Evolutionary conservation across 129 eudicot genomes (phyloP), one percentile per base, ranked within the genome.

Genomic region (Calendula officinalis): DNA sequence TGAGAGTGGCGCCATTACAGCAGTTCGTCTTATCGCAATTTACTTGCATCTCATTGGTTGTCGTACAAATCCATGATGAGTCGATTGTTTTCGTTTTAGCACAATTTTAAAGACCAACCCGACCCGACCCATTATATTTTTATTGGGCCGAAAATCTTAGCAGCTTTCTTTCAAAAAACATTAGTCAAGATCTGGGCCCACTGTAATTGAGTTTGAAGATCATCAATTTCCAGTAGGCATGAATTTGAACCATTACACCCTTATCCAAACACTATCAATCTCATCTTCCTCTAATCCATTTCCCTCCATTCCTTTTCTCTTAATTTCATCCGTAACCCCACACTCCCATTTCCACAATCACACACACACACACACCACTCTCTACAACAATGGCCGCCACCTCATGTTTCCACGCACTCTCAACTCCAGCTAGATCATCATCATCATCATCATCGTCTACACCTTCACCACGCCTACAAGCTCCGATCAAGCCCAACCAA

Each of bases 381-480:
- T 22, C 30, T 22, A 9, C 51, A 40, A 51, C 42, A 70, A 89
- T 89, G 97, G 99, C 97, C 2, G 88, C 97, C 10, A 88, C 99
- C 14, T 77, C 95, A 65, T 88, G 95, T 66, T 94, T 89, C 90
- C 67, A 65, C 67, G 87, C 94, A 34, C 72, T 81, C 68, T 80
- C 86, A 27, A 76, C 79, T 54, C 78, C 82, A 8, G 41, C 79
- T 13, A 65, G 76, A 74, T 73, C 78, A 56, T 62, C 70, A 66
- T 72, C 70, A 63, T 47, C 27, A 40, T 60, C 66, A 6, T 44
- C 55, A 4, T 16, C 36, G 5, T 30, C 60, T 0, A 40, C 67
- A 0, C 56, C 80, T 58, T 60, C 82, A 7, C 54, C 81, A 9
- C 41, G 44, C 67, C 71, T 32, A 11, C 81, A 48, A 45, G 50